These are phyloP conservation scores for Cylindrotheca closterium DNA, from an alignment of 108 stramenopile genomes.

Conservation along the genomic window DNA sequence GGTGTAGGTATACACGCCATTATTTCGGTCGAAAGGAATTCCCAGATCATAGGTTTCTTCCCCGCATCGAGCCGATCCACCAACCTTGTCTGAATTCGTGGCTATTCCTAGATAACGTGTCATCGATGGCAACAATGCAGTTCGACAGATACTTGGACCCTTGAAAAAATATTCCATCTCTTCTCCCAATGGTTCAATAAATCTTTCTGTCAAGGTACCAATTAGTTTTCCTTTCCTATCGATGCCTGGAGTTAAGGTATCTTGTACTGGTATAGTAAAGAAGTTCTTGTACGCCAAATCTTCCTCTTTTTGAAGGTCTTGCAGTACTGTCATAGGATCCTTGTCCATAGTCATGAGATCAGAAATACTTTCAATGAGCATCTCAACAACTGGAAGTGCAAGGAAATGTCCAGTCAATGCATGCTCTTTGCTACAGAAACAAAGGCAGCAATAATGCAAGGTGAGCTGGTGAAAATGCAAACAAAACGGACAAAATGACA, in stretches of 20 bases:
- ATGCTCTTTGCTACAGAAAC: background rate
- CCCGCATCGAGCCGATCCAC: conserved; percentile 5
- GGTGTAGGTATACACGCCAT: no score
- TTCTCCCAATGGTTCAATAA: no score
- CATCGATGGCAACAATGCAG: conserved; percentile 7
- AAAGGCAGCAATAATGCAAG: no score
- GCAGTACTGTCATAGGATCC: background rate
- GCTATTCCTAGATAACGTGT: conserved; percentile 16
- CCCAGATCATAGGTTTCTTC: conserved; percentile 1
- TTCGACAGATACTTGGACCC: conserved; percentile 20
- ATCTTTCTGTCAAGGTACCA: no score
- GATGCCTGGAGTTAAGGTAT: background rate
- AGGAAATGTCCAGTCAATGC: background rate
- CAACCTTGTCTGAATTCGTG: conserved; percentile 16
- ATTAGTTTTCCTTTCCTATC: background rate
- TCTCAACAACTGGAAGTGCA: background rate
- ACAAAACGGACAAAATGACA: background rate
- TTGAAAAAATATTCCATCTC: conserved; percentile 7
- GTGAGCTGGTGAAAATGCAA: no score
- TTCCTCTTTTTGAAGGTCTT: background rate
- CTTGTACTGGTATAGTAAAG: background rate
- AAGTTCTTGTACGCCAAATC: background rate
- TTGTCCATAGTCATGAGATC: background rate
- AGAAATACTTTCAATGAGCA: background rate
- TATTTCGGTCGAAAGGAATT: background rate